Conservation (phyloP, 2,329 filamentous ascomycete genomes). For the Xylaria digitata region DNA sequence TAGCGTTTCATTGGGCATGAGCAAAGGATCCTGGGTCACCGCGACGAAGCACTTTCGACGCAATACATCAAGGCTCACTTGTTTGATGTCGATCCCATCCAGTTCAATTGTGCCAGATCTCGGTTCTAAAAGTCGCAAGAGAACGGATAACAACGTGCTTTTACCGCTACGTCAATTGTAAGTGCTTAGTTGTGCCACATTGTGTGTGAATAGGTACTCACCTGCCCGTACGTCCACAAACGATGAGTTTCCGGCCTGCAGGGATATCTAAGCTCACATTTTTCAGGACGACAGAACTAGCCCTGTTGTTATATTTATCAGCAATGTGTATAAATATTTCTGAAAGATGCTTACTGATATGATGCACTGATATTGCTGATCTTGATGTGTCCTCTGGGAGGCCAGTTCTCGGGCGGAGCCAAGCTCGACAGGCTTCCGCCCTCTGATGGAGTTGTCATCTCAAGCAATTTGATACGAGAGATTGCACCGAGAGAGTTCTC, state of each 20-base stretch:
- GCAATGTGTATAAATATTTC: neutral
- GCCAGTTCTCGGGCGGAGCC: slow-evolving; percentile 45
- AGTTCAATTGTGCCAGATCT: slow-evolving; percentile 45
- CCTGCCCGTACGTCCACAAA: slow-evolving; percentile 66
- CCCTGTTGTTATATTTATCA: slow-evolving; percentile 23
- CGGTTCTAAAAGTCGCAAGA: slow-evolving; percentile 45
- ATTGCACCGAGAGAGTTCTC: slow-evolving; percentile 54
- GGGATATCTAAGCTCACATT: slow-evolving; percentile 46
- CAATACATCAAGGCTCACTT: slow-evolving; percentile 41
- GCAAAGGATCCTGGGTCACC: slow-evolving; percentile 48
- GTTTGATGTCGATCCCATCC: slow-evolving; percentile 47
- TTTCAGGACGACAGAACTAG: slow-evolving; percentile 42
- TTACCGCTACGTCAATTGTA: slow-evolving; percentile 52
- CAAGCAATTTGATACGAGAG: slow-evolving; percentile 49
- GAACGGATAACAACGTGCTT: slow-evolving; percentile 43
- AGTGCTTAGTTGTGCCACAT: neutral
- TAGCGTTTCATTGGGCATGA: slow-evolving; percentile 45
- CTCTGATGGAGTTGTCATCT: slow-evolving; percentile 43
- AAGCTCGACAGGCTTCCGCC: slow-evolving; percentile 15
- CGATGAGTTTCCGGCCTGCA: slow-evolving; percentile 60
- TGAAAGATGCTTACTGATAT: slow-evolving; percentile 44
- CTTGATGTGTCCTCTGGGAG: slow-evolving; percentile 44
- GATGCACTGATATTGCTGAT: slow-evolving; percentile 47
- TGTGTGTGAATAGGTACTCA: slow-evolving; percentile 38
- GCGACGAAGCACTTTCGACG: slow-evolving; percentile 49